Evolutionary conservation across 495 filamentous ascomycete species (phyloP).

Genomic region (Aspergillus cristatus): DNA sequence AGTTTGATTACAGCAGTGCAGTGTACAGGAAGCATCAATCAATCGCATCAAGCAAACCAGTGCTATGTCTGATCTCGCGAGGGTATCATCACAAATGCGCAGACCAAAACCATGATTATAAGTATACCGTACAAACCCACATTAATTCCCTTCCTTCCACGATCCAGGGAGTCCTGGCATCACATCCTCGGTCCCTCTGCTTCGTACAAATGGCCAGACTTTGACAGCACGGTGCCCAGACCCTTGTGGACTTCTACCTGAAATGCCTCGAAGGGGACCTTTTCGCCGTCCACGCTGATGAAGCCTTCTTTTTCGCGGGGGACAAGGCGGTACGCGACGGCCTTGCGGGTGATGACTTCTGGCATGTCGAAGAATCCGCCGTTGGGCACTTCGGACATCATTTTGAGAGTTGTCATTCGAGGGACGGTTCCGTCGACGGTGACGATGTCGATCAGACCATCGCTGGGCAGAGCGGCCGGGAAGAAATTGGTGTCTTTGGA

Average conservation of each 20-base stretch:
- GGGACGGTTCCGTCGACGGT: constrained; percentile 68
- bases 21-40: too few species aligned
- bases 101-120: constrained; percentile 6
- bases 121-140: too few species aligned
- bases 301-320: constrained; percentile 65
- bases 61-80: constrained; percentile 16
- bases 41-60: constrained; percentile 3
- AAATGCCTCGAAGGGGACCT: constrained; percentile 74
- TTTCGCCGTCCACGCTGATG: constrained; percentile 91
- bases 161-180: too few species aligned
- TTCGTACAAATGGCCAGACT: constrained; percentile 62
- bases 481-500: constrained; percentile 83
- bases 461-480: constrained; percentile 69
- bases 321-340: constrained; percentile 71
- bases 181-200: constrained; percentile 44
- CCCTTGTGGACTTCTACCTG: constrained; percentile 84
- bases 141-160: too few species aligned
- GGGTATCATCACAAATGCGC: constrained; percentile 28
- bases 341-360: constrained; percentile 71
- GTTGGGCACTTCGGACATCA: constrained; percentile 60
- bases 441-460: constrained; percentile 79
- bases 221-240: constrained; percentile 74
- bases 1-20: too few species aligned
- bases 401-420: constrained; percentile 49
- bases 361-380: constrained; percentile 70